A percentile compares a stretch with the other conserved stretches of the same genome.
Evolutionary conservation across 2,329 filamentous ascomycete species (phyloP).

Genomic region (Ophiocordyceps camponoti-leonardi): DNA sequence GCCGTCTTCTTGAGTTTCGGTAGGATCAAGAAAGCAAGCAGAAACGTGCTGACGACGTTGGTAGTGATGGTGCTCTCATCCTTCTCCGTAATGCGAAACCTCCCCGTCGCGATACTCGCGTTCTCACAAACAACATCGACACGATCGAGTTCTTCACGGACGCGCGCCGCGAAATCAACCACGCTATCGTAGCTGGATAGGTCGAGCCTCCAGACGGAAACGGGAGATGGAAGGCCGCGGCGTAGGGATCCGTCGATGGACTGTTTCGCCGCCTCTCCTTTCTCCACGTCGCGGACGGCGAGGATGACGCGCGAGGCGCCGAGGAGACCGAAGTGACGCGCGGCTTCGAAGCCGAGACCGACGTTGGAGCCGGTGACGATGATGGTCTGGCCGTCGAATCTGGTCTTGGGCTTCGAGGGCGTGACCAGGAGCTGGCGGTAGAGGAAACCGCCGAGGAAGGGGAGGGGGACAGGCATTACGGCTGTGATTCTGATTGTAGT

Average conservation of each 20-base stretch:
- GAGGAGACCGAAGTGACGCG: conserved; percentile 1
- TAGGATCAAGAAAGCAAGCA: conserved; percentile 30
- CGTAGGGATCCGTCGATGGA: not conserved
- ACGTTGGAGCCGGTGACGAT: conserved; percentile 2
- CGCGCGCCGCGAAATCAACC: not conserved
- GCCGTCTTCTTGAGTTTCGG: conserved; percentile 29
- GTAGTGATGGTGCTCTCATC: conserved; percentile 31
- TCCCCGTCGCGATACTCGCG: conserved; percentile 17
- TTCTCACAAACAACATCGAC: conserved; percentile 9
- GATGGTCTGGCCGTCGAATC: conserved; percentile 1
- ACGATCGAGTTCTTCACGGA: not conserved
- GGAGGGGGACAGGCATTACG: not conserved
- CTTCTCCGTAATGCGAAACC: conserved; percentile 19
- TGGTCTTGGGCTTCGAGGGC: not conserved
- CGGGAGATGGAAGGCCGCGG: not conserved
- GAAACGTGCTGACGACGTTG: conserved; percentile 34
- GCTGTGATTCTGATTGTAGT: not conserved
- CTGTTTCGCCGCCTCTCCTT: not conserved
- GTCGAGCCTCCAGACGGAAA: not conserved
- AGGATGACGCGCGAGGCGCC: not conserved
- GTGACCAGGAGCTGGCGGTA: conserved; percentile 1
- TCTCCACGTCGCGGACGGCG: not conserved
- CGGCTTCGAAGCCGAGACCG: conserved; percentile 1
- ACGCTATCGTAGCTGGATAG: not conserved
- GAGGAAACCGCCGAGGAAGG: conserved; percentile 1